phyloP scores from a whole-genome alignment of 2,329 filamentous ascomycete species.

The Colletotrichum sp. region DNA sequence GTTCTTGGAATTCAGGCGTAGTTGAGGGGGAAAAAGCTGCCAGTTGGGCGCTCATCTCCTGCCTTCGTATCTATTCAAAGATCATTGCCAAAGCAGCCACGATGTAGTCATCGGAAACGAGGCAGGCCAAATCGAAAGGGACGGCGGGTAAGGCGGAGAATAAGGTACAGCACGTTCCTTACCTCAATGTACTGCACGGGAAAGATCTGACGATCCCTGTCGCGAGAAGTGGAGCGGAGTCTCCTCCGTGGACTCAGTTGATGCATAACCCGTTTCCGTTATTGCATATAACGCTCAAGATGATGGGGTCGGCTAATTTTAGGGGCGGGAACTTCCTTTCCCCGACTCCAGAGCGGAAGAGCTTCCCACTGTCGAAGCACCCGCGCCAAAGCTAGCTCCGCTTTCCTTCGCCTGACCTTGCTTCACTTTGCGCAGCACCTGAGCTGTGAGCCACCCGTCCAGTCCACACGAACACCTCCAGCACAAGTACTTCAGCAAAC shows the following conservation, averaged over 20 bases:
- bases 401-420: constrained; percentile 2
- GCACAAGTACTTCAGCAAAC: constrained; percentile 4
- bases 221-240: background rate
- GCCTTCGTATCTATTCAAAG: background rate
- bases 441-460: background rate
- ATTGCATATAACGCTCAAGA: background rate
- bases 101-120: background rate
- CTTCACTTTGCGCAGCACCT: background rate
- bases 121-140: background rate
- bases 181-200: background rate
- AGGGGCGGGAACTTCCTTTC: constrained; percentile 22
- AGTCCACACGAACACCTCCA: background rate
- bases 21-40: background rate
- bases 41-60: background rate
- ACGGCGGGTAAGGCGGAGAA: background rate
- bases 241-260: background rate
- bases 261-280: background rate
- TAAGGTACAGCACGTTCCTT: background rate
- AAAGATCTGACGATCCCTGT: background rate
- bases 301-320: constrained; percentile 8
- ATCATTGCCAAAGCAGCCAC: background rate
- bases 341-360: constrained; percentile 7
- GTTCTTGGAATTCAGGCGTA: background rate
- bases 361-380: background rate
- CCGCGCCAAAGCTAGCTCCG: constrained; percentile 8